Conservation (phyloP, 1,284 basidiomycete genomes). For the Cryptococcus sp. region DNA sequence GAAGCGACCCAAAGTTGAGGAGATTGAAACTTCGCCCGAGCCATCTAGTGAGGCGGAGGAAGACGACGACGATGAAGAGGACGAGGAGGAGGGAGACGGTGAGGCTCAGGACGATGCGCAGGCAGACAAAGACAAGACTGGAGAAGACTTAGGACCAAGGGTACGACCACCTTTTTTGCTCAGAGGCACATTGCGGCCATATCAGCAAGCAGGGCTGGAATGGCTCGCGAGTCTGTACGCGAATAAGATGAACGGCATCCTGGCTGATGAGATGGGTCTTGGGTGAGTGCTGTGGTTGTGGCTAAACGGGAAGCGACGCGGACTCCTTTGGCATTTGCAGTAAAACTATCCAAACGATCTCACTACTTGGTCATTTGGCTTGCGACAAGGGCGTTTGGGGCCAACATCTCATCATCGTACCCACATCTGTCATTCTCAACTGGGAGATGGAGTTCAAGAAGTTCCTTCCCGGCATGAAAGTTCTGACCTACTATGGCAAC, state of each 20-base stretch:
- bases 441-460: constrained; percentile 99
- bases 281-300: constrained; percentile 61
- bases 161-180: constrained; percentile 77
- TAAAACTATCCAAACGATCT: constrained; percentile 96
- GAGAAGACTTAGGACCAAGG: constrained; percentile 54
- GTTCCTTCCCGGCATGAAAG: constrained; percentile 90
- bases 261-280: constrained; percentile 80
- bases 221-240: constrained; percentile 90
- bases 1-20: constrained; percentile 21
- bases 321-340: constrained; percentile 54
- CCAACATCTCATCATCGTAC: constrained; percentile 92
- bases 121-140: constrained; percentile 20
- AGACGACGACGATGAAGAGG: constrained; percentile 23
- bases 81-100: constrained; percentile 23
- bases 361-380: constrained; percentile 87
- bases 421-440: constrained; percentile 91
- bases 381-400: constrained; percentile 96
- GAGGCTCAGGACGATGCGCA: constrained; percentile 19
- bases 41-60: constrained; percentile 28
- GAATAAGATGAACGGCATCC: constrained; percentile 86
- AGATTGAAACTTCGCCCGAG: constrained; percentile 22
- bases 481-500: constrained; percentile 87
- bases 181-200: constrained; percentile 84
- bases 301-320: not conserved
- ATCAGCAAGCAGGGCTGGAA: constrained; percentile 91